Base-by-base conservation (phyloP, 2,329 filamentous ascomycete species). In the Diaporthe ilicicola region DNA sequence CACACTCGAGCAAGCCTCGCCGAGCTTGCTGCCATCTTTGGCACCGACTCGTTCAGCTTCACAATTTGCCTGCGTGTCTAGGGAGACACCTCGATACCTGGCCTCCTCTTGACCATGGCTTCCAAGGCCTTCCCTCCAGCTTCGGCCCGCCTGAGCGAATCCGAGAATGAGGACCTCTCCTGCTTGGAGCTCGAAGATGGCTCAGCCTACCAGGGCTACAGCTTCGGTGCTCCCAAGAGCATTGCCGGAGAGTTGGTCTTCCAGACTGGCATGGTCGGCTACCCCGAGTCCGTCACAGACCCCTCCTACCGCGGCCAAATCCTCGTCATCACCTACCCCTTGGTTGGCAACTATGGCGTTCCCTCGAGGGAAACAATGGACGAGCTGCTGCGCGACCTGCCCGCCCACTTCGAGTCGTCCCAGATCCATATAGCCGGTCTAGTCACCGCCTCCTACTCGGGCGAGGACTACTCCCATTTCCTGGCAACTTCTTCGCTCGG, bases 201-300 rank as follows among this genome's bases (percentile, higher is more conserved):
- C 83, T 90, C 92, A 71, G 89, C 94, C 79, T 97, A 94, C 87
- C 93, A 97, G 81, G 96, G 96, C 77, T 94, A 94, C 86, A 97
- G 94, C 88, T 99, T 99, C 81, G 96, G 96, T 83, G 95, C 95
- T 74, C 88, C 94, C 79, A 97, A 95, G 89, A 97, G 94, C 85
- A 91, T 97, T 79, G 93, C 95, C 75, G 96, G 96, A 82, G 96
- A 99, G 87, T 88, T 99, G 81, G 96, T 99, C 84, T 99, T 99
- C 86, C 95, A 98, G 88, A 99, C 96, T 71, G 96, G 96, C 83
- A 97, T 98, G 95, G 96, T 98, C 77, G 96, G 96, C 79, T 99
- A 99, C 82, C 95, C 96, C 51, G 96, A 99, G 87, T 97, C 92
- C 59, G 88, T 96, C 77, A 95, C 93, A 73, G 93, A 96, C 80